Base-by-base conservation (phyloP, 163 green algal genomes). In the Volvox carteri region DNA sequence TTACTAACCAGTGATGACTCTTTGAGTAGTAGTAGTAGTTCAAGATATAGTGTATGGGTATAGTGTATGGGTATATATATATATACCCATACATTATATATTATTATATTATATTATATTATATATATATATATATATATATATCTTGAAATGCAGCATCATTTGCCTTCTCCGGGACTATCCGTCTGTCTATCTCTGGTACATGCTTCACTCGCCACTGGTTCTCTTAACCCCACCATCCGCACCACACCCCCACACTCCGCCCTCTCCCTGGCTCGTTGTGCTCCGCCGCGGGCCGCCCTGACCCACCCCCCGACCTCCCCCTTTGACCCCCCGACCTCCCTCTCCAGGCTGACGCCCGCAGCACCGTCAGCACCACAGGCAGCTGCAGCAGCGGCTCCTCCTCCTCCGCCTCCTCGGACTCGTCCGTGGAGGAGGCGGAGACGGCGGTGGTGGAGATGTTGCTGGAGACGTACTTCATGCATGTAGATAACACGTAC, bases 381-480 rank as follows among this genome's bases (percentile, higher is more conserved):
- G 79, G 70, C 84, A 90, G 76, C 72, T 65, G 50, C 74, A 88
- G 72, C 78, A 87, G 60, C 44, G 90, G 85, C 85, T 89, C 72
- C 78, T 88, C 78, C 65, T 90, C 74, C 89, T 87, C 44, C 80
- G 89, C 79, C 39, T 91, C 81, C 67, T 90, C 79, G 12, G 85
- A 93, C 91, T 90, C 50, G 78, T 87, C 44, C 52, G 80, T 94
- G 21, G 86, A 95, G 74, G 94, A 96, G 88, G 94, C 93, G 78
- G 94, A 96, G 86, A 92, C 94, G 72, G 93, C 93, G 25, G 93
- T 95, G 92, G 96, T 98, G 86, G 96, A 98, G 92, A 97, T 97
- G 95, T 85, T 99, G 21, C 87, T 99, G 86, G 96, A 99, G 91
- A 93, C 96, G 8, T 99, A 98, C 92, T 99, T 98, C 92, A 97